Evolutionary conservation across 495 filamentous ascomycete genomes (phyloP), one percentile per base, ranked within the genome.

Genomic region (Immersiella caudata): DNA sequence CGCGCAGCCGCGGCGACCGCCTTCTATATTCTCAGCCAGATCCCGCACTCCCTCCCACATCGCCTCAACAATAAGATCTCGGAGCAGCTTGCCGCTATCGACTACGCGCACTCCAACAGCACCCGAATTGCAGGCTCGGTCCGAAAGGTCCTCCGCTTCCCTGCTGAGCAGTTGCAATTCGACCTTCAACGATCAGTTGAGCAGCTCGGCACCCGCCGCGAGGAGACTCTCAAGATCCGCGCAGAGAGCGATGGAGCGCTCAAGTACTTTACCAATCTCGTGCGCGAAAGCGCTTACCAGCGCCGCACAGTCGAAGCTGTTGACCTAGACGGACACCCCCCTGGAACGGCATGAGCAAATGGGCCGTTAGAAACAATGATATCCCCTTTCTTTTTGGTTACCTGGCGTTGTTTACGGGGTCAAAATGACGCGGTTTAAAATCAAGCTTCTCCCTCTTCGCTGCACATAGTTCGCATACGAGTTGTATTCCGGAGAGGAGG

Each of bases 91-190:
- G 81, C 83, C 24, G 83, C 87, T 22, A 88, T 96, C 74, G 95
- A 99, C 80, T 99, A 97, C 75, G 90, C 93, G 12, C 96, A 99
- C 78, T 78, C 85, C 67, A 99, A 99, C 81, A 86, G 91, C 69
- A 84, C 84, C 26, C 91, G 95, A 26, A 94, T 99, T 68, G 88
- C 90, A 8, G 79, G 85, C 59, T 91, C 94, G 57, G 91, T 94
- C 29, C 91, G 94, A 61, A 91, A 93, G 74, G 91, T 96, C 20
- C 88, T 99, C 46, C 90, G 90, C 55, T 86, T 89, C 72, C 95
- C 96, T 0, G 91, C 93, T 27, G 89, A 91, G 67, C 90, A 91
- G 67, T 86, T 99, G 18, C 87, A 91, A 40, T 87, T 90, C 36
- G 89, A 88, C 65, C 83, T 99, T 61, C 88, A 93, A 68, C 89